Base-by-base conservation (phyloP, 345 rosid species). In the Euphorbia pulcherrima region DNA sequence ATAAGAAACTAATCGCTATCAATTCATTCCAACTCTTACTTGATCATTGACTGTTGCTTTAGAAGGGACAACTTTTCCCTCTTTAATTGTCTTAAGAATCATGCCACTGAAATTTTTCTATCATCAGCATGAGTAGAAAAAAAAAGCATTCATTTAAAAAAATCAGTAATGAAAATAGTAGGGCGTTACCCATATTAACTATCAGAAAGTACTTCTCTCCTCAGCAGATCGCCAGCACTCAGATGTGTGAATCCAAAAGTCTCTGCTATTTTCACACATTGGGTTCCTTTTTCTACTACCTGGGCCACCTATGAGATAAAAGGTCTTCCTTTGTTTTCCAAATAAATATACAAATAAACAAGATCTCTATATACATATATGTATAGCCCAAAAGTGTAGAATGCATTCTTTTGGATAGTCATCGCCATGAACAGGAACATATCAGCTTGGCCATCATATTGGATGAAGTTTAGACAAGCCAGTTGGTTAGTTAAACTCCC, bases 261-360 rank as follows among this genome's bases (percentile, higher is more conserved):
- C 65, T 71, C 65, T 2, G 74, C 75, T 44, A 76, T 71, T 37
- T 62, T 76, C 48, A 61, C 21, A 39, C 79, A 71, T 70, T 76
- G 79, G 28, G 79, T 76, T 24, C 79, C 79, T 71, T 76, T n/a
- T 76, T 60, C 79, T 75, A 71, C 79, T 76, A 30, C 79, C 79
- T 44, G 79, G 79, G 7, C 79, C 79, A 62, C 79, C 79, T 76
- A 33, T 28, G 41, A 54, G 23, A 53, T 7, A 2, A 70, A 18
- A 63, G 5, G 13, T 48, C 44, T 63, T 58, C 29, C 18, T 21
- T 26, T 56, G 6, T 7, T 13, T 11, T n/a, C 50, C 26, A 21
- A 16, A 35, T 57, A 28, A 44, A 2, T 24, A 57, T 10, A 9
- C n/a, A 40, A 39, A 39, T n/a, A 68, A 39, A 6, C 17, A 8